Evolutionary conservation across 768 basidiomycete genomes (phyloP), one percentile per base, ranked within the genome.

Genomic region (Phaeotremella fagi): DNA sequence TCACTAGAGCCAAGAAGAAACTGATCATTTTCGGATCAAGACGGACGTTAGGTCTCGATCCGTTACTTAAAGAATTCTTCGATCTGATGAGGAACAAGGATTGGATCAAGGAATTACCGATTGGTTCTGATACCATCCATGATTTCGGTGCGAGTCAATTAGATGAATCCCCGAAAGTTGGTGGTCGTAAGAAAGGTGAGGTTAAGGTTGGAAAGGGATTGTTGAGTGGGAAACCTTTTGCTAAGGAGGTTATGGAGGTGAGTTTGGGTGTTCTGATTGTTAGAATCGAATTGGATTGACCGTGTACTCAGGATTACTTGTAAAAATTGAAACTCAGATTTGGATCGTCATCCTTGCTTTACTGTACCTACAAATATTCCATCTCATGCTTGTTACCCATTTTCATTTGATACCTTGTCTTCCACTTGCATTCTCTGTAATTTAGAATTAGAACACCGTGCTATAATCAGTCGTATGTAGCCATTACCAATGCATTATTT

Each of bases 1-100:
- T 98, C 72, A 97, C 94, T 0, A 85, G 95, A 15, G 94, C 92
- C 0, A 83, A 85, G 50, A 82, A 82, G 28, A 99, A 99, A 76
- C 77, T 99, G 2, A 79, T 97, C 73, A 85, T 99, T 53, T 80
- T 99, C 63, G 94, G 95, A 3, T 92, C 90, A 0, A 80, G 85
- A 36, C 81, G 76, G 64, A 99, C 94, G 1, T 79, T 99, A 9
- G 27, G 49, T 6, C 35, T 48, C 18, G 68, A 74, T 41, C 47
- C 51, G 5, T 72, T 95, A 26, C 76, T 98, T 31, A 70, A 75
- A 1, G 81, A 86, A 24, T 92, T 98, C 75, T 82, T 98, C 59
- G 70, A 76, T 9, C 77, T 97, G 45, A 85, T 95, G 82, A 80
- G 87, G 9, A 76, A 70, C 24, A 80, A 78, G 46, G 75, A 77